Evolutionary conservation across 306 rosid genomes (phyloP), one percentile per base, ranked within the genome.

Genomic region (Sicyos baderoa): DNA sequence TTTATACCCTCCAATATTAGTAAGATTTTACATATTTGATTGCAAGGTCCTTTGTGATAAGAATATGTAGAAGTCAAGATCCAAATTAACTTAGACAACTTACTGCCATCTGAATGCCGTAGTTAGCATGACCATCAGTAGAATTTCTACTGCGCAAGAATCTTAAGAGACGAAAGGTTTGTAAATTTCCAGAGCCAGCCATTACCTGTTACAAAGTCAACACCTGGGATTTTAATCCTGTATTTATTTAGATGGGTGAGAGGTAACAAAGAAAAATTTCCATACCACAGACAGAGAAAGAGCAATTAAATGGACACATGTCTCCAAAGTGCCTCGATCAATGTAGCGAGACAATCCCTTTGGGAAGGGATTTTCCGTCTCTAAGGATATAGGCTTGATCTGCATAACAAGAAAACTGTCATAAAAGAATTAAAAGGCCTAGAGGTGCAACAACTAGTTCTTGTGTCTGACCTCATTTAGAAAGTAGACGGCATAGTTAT

Each of bases 151-250:
- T 86, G 70, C 98, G 84, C 58, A 92, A 83, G 75, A 92, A 92
- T 84, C 93, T 87, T 84, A 92, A 77, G 57, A 92, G 76, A 52
- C 84, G 89, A 71, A 92, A 87, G 54, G 95, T 92, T 74, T 89
- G 89, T 79, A 92, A 79, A 86, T 89, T 95, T 77, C 98, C 98
- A 75, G 98, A 89, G 72, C 98, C 98, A 76, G 98, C 98, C 96
- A 92, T 89, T 71, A 92, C 92, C 98, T 92, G 86, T 52, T 70
- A 78, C 74, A 63, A 48, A 54, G 71, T 78, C 74, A 45, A 25
- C 27, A 40, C 40, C 71, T 47, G 59, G 22, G 14, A 60, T 35
- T 61, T 4, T 37, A 37, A 61, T 48, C 51, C 69, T 48, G 74
- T 47, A 61, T 65, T 37, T 53, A 70, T 35, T 37, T 57, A 9